phyloP scores from a whole-genome alignment of 2,329 filamentous ascomycete species.

The Epichloe gansuensis region DNA sequence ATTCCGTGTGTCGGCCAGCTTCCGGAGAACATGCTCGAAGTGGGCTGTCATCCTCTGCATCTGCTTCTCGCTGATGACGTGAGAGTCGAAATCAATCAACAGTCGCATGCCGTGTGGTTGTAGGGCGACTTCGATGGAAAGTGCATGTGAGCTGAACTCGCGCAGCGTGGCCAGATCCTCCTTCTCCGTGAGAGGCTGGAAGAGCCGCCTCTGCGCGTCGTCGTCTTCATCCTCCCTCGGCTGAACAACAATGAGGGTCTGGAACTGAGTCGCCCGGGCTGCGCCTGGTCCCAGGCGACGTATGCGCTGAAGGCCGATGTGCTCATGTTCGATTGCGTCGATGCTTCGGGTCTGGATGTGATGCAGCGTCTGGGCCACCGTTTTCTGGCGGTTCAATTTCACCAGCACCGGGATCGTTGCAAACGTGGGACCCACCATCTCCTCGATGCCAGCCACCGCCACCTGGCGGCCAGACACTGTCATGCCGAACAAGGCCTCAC shows the following conservation, averaged over 20 bases:
- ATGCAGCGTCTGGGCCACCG: slow-evolving; percentile 5
- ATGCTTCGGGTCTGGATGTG: slow-evolving; percentile 12
- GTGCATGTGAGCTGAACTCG: no score
- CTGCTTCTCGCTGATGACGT: neutral
- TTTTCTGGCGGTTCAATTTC: slow-evolving; percentile 4
- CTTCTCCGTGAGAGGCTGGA: no score
- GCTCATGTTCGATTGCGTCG: slow-evolving; percentile 14
- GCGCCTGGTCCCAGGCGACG: slow-evolving; percentile 7
- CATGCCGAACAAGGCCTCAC: slow-evolving; percentile 18
- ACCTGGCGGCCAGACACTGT: slow-evolving; percentile 16
- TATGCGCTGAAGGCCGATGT: slow-evolving; percentile 18
- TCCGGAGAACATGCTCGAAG: no score
- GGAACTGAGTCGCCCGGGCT: no score
- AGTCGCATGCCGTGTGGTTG: neutral
- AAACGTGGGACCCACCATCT: slow-evolving; percentile 16
- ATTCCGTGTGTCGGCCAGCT: no score
- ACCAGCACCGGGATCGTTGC: slow-evolving; percentile 14
- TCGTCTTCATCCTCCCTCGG: no score
- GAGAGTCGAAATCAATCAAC: neutral
- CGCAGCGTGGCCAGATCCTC: no score
- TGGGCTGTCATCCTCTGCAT: neutral
- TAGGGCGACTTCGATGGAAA: no score
- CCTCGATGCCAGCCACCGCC: slow-evolving; percentile 13
- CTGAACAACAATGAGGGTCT: no score
- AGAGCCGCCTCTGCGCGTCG: no score